Base-by-base conservation (phyloP, 768 basidiomycete genomes). In the Termitomyces bulborhizus region DNA sequence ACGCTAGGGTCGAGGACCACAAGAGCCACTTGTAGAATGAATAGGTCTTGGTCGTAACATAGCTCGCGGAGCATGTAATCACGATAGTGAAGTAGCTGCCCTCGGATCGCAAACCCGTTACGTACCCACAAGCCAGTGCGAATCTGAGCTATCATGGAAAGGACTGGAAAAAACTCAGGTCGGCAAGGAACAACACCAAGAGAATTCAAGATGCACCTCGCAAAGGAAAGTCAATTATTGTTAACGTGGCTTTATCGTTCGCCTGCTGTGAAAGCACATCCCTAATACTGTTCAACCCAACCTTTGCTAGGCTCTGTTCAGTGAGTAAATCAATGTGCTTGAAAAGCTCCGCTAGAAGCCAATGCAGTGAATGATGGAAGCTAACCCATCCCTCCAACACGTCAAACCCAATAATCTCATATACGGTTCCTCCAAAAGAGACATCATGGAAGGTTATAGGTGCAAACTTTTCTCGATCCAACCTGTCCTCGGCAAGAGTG, bases 121-220 rank as follows among this genome's bases (percentile, higher is more conserved):
- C 96, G 88, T 7, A 97, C 95, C 97, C 97, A 99, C 4, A 98
- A 78, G 0, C 94, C 94, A 0, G 92, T 89, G 26, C 94, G 84
- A 49, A 98, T 93, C 67, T 98, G 97, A 0, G 95, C 93, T 44
- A 96, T 86, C 86, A 95, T 93, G 1, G 86, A 82, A 27, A 94
- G 75, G 6, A 92, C 93, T 94, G 24, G 9, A 31, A 56, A 21
- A 12, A 29, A 12, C 6, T 54, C 40, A 34, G n/a, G 6, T 48
- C 9, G 45, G 1, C 31, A 4, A 26, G 42, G 37, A 16, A 51
- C 24, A 5, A 45, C 18, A 24, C 21, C 53, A 32, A n/a, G 46
- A 16, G 29, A 37, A 9, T 18, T 24, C 36, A 27, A 45, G 4
- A 15, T 50, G 21, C 68, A 65, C 95, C 93, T 77, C 93, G 75